A percentile compares a stretch with the other conserved stretches of the same genome.
phyloP scores from a whole-genome alignment of 1,284 basidiomycete genomes.

The Phenoliferia sp. region DNA sequence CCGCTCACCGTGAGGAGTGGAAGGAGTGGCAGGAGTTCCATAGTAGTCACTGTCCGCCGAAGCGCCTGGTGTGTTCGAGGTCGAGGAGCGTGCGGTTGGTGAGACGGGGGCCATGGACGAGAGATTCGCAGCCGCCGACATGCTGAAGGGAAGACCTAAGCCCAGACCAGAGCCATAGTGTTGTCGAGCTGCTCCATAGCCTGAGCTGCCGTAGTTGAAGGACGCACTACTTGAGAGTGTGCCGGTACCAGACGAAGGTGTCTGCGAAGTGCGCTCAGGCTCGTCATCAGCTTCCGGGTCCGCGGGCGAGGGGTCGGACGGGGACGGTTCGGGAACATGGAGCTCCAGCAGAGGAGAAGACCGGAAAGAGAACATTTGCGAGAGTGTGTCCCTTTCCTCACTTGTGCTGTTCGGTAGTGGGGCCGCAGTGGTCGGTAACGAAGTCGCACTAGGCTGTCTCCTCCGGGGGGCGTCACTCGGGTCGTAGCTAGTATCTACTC shows the following conservation, averaged over 20 bases:
- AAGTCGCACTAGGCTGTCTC: no score
- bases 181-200: background rate
- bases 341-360: background rate
- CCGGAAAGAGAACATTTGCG: background rate
- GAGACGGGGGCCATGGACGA: constrained; percentile 23
- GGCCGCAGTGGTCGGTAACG: no score
- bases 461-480: no score
- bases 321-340: background rate
- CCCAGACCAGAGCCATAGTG: constrained; percentile 29
- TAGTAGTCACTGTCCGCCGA: background rate
- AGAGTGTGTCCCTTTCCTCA: background rate
- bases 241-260: background rate
- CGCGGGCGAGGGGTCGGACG: background rate
- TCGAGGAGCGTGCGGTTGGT: constrained; percentile 5
- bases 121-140: constrained; percentile 26
- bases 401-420: no score
- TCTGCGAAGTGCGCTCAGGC: constrained; percentile 5
- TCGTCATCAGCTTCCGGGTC: constrained; percentile 6
- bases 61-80: constrained; percentile 6
- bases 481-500: no score
- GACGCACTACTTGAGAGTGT: background rate
- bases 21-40: background rate
- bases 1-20: background rate
- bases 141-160: constrained; percentile 31
- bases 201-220: background rate